phyloP scores from a whole-genome alignment of 108 stramenopile genomes.

The Epithemia pelagica region DNA sequence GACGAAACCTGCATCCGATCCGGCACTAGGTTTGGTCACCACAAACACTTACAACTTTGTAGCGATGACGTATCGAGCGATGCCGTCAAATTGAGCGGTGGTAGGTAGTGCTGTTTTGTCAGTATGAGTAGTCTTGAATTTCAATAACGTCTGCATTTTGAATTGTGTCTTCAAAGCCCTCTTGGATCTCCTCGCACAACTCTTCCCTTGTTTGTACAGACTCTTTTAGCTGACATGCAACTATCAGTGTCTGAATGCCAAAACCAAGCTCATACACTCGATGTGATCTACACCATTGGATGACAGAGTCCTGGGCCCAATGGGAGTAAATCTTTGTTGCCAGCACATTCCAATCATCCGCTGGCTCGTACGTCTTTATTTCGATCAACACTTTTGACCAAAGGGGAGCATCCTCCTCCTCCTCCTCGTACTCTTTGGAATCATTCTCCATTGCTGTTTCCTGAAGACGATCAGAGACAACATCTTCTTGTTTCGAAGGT shows the following conservation, averaged over 20 bases:
- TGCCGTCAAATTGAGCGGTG: too few species aligned
- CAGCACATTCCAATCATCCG: not conserved
- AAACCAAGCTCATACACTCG: constrained; percentile 3
- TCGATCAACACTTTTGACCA: not conserved
- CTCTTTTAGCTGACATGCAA: not conserved
- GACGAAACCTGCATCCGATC: too few species aligned
- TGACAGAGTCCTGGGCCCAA: not conserved
- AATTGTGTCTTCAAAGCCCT: not conserved
- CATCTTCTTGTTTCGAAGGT: not conserved
- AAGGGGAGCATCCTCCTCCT: not conserved
- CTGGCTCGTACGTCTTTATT: not conserved
- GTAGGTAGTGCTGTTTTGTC: too few species aligned
- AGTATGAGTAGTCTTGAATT: not conserved
- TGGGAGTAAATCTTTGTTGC: not conserved
- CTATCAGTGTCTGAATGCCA: not conserved
- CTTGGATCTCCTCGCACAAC: not conserved
- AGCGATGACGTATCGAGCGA: too few species aligned
- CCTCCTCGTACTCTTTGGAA: not conserved
- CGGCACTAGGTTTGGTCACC: too few species aligned
- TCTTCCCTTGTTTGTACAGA: not conserved
- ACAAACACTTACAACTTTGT: too few species aligned
- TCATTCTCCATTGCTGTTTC: not conserved
- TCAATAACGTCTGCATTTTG: not conserved
- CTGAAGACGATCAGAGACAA: not conserved
- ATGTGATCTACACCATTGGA: not conserved